phyloP scores from a whole-genome alignment of 2,329 filamentous ascomycete genomes.

The Xylaria sp. region DNA sequence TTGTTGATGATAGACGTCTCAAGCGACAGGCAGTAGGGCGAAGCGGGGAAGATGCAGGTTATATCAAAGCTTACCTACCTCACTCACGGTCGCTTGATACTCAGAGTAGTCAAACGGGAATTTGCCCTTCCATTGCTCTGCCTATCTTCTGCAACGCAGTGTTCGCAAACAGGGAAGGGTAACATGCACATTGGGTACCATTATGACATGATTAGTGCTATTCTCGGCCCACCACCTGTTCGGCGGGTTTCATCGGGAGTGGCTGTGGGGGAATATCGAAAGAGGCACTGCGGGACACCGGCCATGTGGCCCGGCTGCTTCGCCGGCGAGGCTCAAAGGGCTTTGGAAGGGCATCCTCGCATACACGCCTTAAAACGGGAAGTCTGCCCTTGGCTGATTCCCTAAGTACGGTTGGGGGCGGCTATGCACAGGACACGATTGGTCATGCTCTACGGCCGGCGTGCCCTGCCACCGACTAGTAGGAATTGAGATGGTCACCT shows the following conservation, averaged over 20 bases:
- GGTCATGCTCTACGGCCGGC: neutral
- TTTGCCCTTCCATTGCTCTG: constrained; percentile 25
- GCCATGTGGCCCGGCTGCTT: neutral
- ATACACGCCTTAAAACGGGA: neutral
- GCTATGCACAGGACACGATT: constrained; percentile 4
- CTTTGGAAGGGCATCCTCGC: constrained; percentile 8
- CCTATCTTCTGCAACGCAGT: constrained; percentile 6
- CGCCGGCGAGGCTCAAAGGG: constrained; percentile 16
- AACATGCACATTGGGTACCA: constrained; percentile 28
- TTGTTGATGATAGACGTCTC: neutral
- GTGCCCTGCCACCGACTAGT: too few relatives aligned
- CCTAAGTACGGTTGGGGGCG: constrained; percentile 10
- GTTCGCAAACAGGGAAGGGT: constrained; percentile 6
- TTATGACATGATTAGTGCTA: constrained; percentile 22
- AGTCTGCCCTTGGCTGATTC: constrained; percentile 11
- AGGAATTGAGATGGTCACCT: too few relatives aligned
- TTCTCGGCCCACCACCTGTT: constrained; percentile 20
- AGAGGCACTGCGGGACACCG: constrained; percentile 10
- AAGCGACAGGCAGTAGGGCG: neutral
- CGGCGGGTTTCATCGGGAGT: constrained; percentile 14
- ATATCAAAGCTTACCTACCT: constrained; percentile 8
- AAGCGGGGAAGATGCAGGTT: constrained; percentile 14
- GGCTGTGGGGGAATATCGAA: constrained; percentile 24
- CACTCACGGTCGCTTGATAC: neutral
- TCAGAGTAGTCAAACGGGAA: constrained; percentile 1